phyloP scores from a whole-genome alignment of 2,329 filamentous ascomycete species.

The Fusarium camptoceras region DNA sequence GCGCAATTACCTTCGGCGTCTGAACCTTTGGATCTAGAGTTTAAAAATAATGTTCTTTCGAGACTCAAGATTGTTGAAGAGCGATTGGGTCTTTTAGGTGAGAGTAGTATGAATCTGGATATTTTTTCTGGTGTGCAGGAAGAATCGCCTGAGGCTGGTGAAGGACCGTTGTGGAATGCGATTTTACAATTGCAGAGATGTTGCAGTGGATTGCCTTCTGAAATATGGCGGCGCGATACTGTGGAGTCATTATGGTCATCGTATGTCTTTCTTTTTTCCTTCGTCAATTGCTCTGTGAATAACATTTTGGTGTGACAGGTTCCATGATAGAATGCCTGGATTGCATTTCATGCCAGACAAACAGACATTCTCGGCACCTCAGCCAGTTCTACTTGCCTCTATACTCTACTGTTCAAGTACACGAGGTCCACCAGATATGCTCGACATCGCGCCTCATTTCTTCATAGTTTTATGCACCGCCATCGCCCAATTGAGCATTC shows the following conservation, averaged over 20 bases:
- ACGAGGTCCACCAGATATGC: conserved; percentile 1
- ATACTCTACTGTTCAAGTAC: conserved; percentile 16
- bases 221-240: conserved; percentile 7
- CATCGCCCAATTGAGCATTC: conserved; percentile 15
- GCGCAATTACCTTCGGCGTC: conserved; percentile 8
- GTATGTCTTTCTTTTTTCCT: not conserved
- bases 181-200: conserved; percentile 8
- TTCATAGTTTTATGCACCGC: conserved; percentile 8
- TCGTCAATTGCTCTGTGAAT: not conserved
- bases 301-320: not conserved
- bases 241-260: conserved; percentile 19
- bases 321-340: conserved; percentile 17
- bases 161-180: conserved; percentile 9
- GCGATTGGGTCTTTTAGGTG: not conserved
- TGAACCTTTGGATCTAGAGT: conserved; percentile 15
- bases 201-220: not conserved
- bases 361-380: conserved; percentile 9
- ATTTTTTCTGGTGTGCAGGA: not conserved
- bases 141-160: not conserved
- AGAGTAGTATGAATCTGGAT: not conserved
- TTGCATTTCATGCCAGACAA: conserved; percentile 19
- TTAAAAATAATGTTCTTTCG: conserved; percentile 10
- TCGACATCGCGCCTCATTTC: conserved; percentile 1
- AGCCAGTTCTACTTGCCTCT: conserved; percentile 7
- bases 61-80: conserved; percentile 6